Conservation (phyloP, 164 flowering plant genomes). For the Magnolia sinica region DNA sequence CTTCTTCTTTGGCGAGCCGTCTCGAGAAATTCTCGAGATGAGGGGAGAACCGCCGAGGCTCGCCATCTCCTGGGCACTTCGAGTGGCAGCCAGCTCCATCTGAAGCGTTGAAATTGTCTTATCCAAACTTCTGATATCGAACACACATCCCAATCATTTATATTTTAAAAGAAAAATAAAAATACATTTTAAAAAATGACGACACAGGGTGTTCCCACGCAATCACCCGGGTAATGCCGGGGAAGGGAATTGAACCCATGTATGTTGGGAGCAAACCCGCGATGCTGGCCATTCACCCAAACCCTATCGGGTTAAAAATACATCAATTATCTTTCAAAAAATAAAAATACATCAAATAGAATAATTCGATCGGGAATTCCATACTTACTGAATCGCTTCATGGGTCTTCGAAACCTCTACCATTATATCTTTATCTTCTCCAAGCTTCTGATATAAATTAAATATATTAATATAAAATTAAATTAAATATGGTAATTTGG, state of each 20-base stretch:
- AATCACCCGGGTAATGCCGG: background rate
- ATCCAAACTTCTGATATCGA: slow-evolving; percentile 55
- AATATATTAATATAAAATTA: no score
- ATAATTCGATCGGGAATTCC: background rate
- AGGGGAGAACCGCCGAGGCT: slow-evolving; percentile 22
- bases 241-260: background rate
- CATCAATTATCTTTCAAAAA: slow-evolving; percentile 4
- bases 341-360: slow-evolving; percentile 2
- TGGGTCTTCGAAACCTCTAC: slow-evolving; percentile 74
- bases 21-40: slow-evolving; percentile 15
- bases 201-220: background rate
- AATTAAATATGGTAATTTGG: background rate
- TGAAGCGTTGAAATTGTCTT: slow-evolving; percentile 74
- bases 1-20: slow-evolving; percentile 44
- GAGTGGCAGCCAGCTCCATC: slow-evolving; percentile 69
- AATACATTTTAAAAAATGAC: background rate
- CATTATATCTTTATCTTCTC: slow-evolving; percentile 45
- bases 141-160: background rate
- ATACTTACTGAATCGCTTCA: slow-evolving; percentile 79
- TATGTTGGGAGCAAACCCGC: no score
- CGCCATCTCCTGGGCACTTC: slow-evolving; percentile 46
- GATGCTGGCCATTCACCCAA: no score
- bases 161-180: background rate
- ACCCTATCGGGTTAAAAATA: no score
- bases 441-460: slow-evolving; percentile 7